phyloP scores from a whole-genome alignment of 257 asterid species.

The Cordia subcordata region DNA sequence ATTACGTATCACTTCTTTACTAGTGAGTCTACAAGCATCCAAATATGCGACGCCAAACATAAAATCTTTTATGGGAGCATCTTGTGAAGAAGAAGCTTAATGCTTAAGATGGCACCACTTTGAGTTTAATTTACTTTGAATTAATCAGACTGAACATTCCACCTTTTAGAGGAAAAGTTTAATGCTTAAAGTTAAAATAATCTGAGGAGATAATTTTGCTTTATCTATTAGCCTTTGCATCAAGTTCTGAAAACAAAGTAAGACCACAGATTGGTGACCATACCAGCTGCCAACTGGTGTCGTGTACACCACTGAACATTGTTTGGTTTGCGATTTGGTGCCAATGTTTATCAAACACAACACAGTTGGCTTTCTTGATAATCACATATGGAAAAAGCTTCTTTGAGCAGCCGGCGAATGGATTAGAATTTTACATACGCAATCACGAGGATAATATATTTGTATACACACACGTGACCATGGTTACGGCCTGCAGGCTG shows the following conservation, averaged over 20 bases:
- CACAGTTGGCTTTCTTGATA: not conserved
- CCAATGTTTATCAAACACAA: conserved; percentile 1
- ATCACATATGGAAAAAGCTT: not conserved
- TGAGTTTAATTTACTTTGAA: not conserved
- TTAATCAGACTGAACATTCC: not conserved
- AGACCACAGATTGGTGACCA: no score
- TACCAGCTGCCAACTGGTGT: no score
- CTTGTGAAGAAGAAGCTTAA: not conserved
- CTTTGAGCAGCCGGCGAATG: not conserved
- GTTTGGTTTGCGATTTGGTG: not conserved
- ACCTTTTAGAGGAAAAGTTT: not conserved
- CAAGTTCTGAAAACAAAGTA: not conserved
- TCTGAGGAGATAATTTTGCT: conserved; percentile 2
- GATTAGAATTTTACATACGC: not conserved
- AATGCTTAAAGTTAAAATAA: not conserved
- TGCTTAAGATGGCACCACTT: conserved; percentile 8
- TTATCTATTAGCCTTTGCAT: not conserved
- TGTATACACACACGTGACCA: not conserved
- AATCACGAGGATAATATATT: not conserved
- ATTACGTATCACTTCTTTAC: no score
- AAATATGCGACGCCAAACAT: no score
- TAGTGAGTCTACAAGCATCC: no score
- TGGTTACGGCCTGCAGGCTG: conserved; percentile 14
- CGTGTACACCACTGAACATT: conserved; percentile 1
- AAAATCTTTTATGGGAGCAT: conserved; percentile 7